A percentile compares a stretch with the other conserved stretches of the same genome.
These are phyloP conservation scores for Clavispora phyllophila DNA, from an alignment of 805 yeast species.

Conservation along the genomic window DNA sequence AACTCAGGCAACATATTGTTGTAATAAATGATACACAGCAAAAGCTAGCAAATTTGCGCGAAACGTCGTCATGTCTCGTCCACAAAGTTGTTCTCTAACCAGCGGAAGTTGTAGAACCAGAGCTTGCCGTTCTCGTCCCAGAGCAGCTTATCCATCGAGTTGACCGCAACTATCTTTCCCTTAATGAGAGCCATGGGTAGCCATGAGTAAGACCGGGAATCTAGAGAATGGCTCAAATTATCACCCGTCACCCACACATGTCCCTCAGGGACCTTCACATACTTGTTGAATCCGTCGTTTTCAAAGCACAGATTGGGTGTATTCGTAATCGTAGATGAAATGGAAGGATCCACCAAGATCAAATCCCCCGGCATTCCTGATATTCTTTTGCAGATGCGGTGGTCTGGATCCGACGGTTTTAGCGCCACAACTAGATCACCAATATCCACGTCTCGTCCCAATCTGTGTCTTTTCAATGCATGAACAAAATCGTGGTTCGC, in stretches of 20 bases:
- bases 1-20: background rate
- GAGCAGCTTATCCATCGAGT: slow-evolving; percentile 44
- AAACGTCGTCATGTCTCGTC: slow-evolving; percentile 21
- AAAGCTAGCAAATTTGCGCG: background rate
- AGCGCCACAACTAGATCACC: slow-evolving; percentile 88
- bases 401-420: slow-evolving; percentile 85
- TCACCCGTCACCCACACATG: slow-evolving; percentile 98
- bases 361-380: slow-evolving; percentile 96
- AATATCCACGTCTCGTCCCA: slow-evolving; percentile 60
- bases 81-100: slow-evolving; percentile 47
- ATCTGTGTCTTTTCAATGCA: slow-evolving; percentile 56
- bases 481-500: slow-evolving; percentile 74
- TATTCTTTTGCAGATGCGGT: slow-evolving; percentile 85
- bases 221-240: slow-evolving; percentile 79
- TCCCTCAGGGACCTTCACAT: slow-evolving; percentile 80
- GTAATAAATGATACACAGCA: slow-evolving; percentile 1
- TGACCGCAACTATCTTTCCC: slow-evolving; percentile 80
- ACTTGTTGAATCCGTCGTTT: slow-evolving; percentile 47
- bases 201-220: slow-evolving; percentile 85
- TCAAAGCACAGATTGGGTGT: slow-evolving; percentile 19
- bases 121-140: slow-evolving; percentile 28
- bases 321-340: slow-evolving; percentile 40
- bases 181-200: slow-evolving; percentile 82
- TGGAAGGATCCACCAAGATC: slow-evolving; percentile 75
- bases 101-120: slow-evolving; percentile 49